Evolutionary conservation across 2,329 filamentous ascomycete species (phyloP).

Genomic region (Sclerotinia minor): DNA sequence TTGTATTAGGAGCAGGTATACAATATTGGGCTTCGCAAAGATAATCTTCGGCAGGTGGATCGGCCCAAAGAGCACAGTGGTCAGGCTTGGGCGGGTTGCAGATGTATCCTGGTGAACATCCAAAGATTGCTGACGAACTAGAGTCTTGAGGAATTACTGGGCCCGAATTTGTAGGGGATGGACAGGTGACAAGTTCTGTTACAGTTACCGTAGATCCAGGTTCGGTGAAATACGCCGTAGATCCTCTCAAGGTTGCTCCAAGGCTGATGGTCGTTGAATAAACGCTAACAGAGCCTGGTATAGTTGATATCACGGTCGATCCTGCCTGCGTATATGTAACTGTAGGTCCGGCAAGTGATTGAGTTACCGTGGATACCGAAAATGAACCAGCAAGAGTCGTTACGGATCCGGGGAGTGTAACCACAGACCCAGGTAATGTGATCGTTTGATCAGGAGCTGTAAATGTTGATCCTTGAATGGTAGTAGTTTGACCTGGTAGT

Average conservation of each 20-base stretch:
- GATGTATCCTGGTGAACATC: conserved; percentile 47
- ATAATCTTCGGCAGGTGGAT: conserved; percentile 45
- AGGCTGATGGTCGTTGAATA: conserved; percentile 25
- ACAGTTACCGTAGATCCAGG: conserved; percentile 30
- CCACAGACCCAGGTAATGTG: conserved; percentile 7
- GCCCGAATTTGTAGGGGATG: conserved; percentile 34
- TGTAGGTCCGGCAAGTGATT: conserved; percentile 3
- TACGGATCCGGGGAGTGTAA: conserved; percentile 3
- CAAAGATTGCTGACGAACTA: conserved; percentile 43
- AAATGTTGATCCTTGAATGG: conserved; percentile 4
- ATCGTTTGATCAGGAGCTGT: conserved; percentile 5
- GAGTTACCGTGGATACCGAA: conserved; percentile 17
- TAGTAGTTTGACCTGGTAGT: background rate
- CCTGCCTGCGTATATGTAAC: conserved; percentile 23
- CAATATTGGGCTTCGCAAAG: conserved; percentile 46
- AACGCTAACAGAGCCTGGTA: conserved; percentile 23
- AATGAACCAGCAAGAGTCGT: conserved; percentile 24
- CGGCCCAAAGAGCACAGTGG: conserved; percentile 45
- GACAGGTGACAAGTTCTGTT: conserved; percentile 30
- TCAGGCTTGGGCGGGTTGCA: conserved; percentile 45
- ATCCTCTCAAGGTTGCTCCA: conserved; percentile 18
- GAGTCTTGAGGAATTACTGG: conserved; percentile 35
- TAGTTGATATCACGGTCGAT: conserved; percentile 27
- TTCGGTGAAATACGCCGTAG: conserved; percentile 16
- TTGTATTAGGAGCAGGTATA: conserved; percentile 41